Conservation (phyloP, 352 stramenopile genomes). For the Pythium grandisporangium region DNA sequence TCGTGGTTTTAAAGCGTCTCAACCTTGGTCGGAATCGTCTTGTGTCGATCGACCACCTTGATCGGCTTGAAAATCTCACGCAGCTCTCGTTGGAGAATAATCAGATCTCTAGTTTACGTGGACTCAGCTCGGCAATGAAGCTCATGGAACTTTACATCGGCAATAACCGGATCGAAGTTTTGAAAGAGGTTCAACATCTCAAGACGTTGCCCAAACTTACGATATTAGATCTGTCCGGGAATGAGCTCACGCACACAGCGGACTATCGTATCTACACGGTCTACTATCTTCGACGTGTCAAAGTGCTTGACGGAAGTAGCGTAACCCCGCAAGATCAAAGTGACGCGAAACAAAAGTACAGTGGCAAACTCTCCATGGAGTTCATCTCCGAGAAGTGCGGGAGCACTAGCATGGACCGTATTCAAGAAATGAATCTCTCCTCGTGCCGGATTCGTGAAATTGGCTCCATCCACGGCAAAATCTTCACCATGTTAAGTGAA, state of each 20-base stretch:
- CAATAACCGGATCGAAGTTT: constrained; percentile 68
- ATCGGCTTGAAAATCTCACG: constrained; percentile 46
- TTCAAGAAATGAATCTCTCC: constrained; percentile 67
- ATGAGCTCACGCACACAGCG: constrained; percentile 42
- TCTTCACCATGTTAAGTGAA: constrained; percentile 54
- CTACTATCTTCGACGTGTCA: constrained; percentile 71
- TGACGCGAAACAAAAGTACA: constrained; percentile 84
- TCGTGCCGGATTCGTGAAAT: constrained; percentile 69
- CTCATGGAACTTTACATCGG: constrained; percentile 87
- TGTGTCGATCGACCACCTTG: constrained; percentile 45
- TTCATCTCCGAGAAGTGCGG: constrained; percentile 78
- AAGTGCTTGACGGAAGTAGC: constrained; percentile 74
- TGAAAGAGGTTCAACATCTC: constrained; percentile 77
- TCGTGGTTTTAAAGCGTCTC: constrained; percentile 60
- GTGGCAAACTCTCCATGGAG: constrained; percentile 76
- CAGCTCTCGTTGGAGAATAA: constrained; percentile 85
- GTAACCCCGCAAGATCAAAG: constrained; percentile 68
- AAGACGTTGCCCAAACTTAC: constrained; percentile 78
- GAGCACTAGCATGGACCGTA: constrained; percentile 31
- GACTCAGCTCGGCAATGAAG: constrained; percentile 43
- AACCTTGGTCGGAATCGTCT: constrained; percentile 75
- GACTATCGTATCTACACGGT: constrained; percentile 80
- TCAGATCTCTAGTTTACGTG: constrained; percentile 58
- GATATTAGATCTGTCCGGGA: constrained; percentile 81
- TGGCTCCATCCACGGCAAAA: constrained; percentile 32